Conservation (phyloP, 2,329 filamentous ascomycete genomes). For the Metarhizium guizhouense region DNA sequence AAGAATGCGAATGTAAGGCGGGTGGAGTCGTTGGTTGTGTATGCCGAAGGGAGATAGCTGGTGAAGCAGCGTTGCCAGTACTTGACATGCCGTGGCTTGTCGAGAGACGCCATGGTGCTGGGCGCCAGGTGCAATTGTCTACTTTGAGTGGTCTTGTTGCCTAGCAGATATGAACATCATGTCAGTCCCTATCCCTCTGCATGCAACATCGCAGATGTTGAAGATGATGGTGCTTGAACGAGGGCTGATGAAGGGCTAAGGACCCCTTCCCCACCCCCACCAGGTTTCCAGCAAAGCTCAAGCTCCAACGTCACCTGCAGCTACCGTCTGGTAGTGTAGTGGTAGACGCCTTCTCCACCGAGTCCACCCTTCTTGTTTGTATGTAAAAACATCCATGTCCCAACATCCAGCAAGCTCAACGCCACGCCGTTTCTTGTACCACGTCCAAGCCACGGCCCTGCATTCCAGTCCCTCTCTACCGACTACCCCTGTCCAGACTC, state of each 20-base stretch:
- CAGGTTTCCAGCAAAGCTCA: too few species aligned
- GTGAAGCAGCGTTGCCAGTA: conserved; percentile 91
- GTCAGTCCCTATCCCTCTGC: not conserved
- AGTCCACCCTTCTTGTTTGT: too few species aligned
- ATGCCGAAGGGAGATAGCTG: conserved; percentile 69
- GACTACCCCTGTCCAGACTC: not conserved
- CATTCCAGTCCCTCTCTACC: not conserved
- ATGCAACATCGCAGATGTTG: not conserved
- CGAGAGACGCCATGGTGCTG: conserved; percentile 25
- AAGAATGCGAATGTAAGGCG: conserved; percentile 88
- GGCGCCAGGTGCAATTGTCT: not conserved
- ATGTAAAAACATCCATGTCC: too few species aligned
- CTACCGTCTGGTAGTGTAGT: too few species aligned
- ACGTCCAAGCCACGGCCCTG: not conserved
- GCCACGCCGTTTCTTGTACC: not conserved
- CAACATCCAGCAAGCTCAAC: not conserved
- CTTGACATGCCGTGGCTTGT: conserved; percentile 64
- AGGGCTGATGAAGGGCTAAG: too few species aligned
- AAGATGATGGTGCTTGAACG: too few species aligned
- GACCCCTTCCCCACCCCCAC: too few species aligned
- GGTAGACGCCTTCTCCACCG: too few species aligned
- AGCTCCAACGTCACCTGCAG: too few species aligned
- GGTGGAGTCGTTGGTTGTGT: conserved; percentile 83
- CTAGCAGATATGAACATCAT: not conserved
- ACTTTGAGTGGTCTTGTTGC: not conserved